A percentile compares a stretch with the other conserved stretches of the same genome.
phyloP scores from a whole-genome alignment of 2,329 filamentous ascomycete genomes.

The Lecanicillium sp. region DNA sequence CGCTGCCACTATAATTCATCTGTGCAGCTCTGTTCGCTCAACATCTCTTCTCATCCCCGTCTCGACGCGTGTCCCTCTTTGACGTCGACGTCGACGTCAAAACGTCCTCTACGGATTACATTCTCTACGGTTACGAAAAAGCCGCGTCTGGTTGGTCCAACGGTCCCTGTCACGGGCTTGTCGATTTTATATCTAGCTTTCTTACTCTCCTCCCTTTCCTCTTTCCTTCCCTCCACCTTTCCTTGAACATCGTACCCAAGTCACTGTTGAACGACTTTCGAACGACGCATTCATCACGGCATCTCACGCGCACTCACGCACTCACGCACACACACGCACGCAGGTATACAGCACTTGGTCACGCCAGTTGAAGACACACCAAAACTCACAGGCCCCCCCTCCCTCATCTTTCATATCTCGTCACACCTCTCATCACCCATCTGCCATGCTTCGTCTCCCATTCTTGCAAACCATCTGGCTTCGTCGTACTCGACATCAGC shows the following conservation, averaged over 20 bases:
- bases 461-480: background rate
- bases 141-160: too few species aligned
- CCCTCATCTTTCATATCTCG: background rate
- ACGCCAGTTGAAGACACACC: constrained; percentile 12
- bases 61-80: too few species aligned
- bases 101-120: too few species aligned
- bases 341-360: too few species aligned
- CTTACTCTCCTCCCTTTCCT: background rate
- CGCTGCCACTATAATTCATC: too few species aligned
- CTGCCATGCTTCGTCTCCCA: background rate
- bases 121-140: too few species aligned
- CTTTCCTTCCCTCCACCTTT: background rate
- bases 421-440: background rate
- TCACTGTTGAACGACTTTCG: constrained; percentile 11
- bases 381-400: background rate
- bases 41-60: too few species aligned
- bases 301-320: background rate
- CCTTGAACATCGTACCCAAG: background rate
- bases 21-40: too few species aligned
- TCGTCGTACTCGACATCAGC: background rate
- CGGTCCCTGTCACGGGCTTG: background rate
- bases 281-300: background rate
- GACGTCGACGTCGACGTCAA: too few species aligned
- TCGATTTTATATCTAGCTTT: constrained; percentile 2
- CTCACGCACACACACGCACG: constrained; percentile 1